Base-by-base conservation (phyloP, 2,329 filamentous ascomycete genomes). In the Gliomastix tumulicola region DNA sequence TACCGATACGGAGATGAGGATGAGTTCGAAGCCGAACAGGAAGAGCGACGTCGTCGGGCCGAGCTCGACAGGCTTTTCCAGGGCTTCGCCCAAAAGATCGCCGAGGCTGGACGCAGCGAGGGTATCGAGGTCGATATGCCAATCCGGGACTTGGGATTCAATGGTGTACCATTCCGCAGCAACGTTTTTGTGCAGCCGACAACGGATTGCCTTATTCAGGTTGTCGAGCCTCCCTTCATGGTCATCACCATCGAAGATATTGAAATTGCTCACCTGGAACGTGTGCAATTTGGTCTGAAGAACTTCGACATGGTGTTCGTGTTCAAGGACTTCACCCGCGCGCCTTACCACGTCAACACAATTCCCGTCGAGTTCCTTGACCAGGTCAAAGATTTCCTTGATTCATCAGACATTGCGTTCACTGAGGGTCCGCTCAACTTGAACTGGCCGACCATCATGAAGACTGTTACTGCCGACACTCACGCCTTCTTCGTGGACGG, bases 391-490 rank as follows among this genome's bases (percentile, higher is more conserved):
- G 94, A 98, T 55, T 98, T 92, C 82, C 76, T 98, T 9, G 90
- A 98, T 61, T 89, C 84, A 2, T 89, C 92, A 33, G 90, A 98
- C 54, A 94, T 98, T 54, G 82, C 92, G 15, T 97, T 82, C 68
- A 85, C 80, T 11, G 94, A 98, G 62, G 92, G 92, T 39, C 92
- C 90, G 2, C 79, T 98, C 48, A 98, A 98, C 66, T 74, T 98
- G 39, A 97, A 97, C 71, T 98, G 92, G 92, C 84, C 86, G 10
- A 95, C 89, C 13, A 98, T 98, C 56, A 98, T 98, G 88, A 98
- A 98, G 74, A 98, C 92, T 0, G 89, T 98, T 19, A 90, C 85
- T 16, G 82, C 84, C 23, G 89, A 98, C 56, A 87, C 92, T 3
- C 90, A 98, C 56, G 79, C 84, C 49, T 98, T 98, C 77, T 98